Evolutionary conservation across 352 stramenopile species (phyloP).

Genomic region (Pseudoperonospora humuli): DNA sequence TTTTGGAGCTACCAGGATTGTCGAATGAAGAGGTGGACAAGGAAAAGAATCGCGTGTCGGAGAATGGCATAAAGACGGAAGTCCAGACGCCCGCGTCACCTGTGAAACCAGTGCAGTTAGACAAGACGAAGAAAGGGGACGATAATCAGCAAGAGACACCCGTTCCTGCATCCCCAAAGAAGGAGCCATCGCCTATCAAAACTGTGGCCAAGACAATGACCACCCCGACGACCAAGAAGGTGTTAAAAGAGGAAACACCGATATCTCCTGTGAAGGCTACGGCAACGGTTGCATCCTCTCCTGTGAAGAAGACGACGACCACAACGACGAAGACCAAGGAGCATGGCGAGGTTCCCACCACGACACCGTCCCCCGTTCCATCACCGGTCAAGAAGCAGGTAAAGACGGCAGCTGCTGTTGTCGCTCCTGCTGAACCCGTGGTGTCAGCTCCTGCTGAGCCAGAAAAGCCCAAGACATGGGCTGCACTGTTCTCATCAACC

Average conservation of each 20-base stretch:
- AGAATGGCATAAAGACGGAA: constrained; percentile 29
- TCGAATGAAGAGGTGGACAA: background rate
- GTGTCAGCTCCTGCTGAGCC: constrained; percentile 16
- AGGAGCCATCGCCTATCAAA: constrained; percentile 20
- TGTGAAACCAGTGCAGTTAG: constrained; percentile 8
- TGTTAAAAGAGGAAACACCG: constrained; percentile 9
- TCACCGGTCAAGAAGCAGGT: constrained; percentile 26
- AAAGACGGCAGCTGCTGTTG: constrained; percentile 8
- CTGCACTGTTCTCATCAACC: constrained; percentile 20
- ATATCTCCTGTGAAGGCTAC: constrained; percentile 22
- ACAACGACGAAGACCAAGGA: constrained; percentile 25
- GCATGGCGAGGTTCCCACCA: background rate
- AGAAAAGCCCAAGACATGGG: constrained; percentile 32
- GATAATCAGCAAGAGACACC: constrained; percentile 10
- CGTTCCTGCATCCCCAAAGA: constrained; percentile 23
- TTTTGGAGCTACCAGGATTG: constrained; percentile 53
- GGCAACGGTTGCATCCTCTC: constrained; percentile 25
- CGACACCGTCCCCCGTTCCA: constrained; percentile 14
- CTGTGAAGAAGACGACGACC: constrained; percentile 29
- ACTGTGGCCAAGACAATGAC: constrained; percentile 3
- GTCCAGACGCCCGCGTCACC: constrained; percentile 3
- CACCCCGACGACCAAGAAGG: constrained; percentile 24
- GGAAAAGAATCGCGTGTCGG: constrained; percentile 2
- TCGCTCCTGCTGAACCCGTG: constrained; percentile 24
- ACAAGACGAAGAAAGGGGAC: constrained; percentile 6